A percentile compares a stretch with the other conserved stretches of the same genome.
Evolutionary conservation across 345 rosid genomes (phyloP).

Genomic region (Eucalyptus dawsonii): DNA sequence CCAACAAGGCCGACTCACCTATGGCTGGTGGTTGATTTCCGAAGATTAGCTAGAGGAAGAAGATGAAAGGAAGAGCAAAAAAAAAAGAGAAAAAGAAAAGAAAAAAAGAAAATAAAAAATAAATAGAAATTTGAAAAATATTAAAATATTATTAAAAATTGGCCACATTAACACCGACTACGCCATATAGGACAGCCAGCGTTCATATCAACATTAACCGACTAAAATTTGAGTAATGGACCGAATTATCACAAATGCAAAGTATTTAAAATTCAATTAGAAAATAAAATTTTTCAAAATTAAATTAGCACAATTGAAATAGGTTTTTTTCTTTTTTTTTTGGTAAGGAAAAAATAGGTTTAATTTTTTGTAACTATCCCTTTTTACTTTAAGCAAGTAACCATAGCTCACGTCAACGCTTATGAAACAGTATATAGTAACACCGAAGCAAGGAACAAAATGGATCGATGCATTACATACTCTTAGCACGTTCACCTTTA

Average conservation of each 20-base stretch:
- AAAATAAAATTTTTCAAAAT: too few relatives aligned
- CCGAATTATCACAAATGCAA: too few relatives aligned
- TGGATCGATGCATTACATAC: not conserved
- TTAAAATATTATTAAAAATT: too few relatives aligned
- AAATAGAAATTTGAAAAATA: too few relatives aligned
- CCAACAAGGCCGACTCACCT: accelerated
- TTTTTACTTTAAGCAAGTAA: not conserved
- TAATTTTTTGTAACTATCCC: not conserved
- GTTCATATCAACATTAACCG: accelerated
- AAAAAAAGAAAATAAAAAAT: too few relatives aligned
- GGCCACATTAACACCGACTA: accelerated
- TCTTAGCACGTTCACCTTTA: not conserved
- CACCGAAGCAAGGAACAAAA: not conserved
- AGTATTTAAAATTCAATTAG: too few relatives aligned
- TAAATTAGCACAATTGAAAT: too few relatives aligned
- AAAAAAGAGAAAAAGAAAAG: too few relatives aligned
- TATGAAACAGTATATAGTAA: not conserved
- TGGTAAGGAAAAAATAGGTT: too few relatives aligned
- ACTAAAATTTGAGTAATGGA: too few relatives aligned
- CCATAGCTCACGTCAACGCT: not conserved
- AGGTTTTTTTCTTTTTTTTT: too few relatives aligned
- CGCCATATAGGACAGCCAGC: accelerated
- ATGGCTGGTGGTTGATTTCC: accelerated
- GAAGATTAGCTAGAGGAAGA: not conserved
- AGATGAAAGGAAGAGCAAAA: not conserved